Evolutionary conservation across 2,329 filamentous ascomycete genomes (phyloP).

Genomic region (Botrytis medusae): DNA sequence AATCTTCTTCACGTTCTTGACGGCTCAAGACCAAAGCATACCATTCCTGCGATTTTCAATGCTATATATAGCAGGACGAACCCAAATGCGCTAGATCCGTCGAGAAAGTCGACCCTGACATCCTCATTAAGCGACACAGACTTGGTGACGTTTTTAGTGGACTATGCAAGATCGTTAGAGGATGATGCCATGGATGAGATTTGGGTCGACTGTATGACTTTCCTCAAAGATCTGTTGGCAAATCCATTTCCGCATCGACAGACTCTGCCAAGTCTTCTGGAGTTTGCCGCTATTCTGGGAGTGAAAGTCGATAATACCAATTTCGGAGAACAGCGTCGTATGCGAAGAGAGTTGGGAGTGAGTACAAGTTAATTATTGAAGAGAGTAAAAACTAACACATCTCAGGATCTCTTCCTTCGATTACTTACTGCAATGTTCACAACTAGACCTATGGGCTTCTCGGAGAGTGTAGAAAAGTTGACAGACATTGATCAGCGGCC

Average conservation of each 20-base stretch:
- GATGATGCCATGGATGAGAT: constrained; percentile 99
- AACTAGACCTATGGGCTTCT: constrained; percentile 73
- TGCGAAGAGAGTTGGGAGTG: constrained; percentile 86
- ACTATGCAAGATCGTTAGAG: constrained; percentile 86
- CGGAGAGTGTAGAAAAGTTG: constrained; percentile 50
- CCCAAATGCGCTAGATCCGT: constrained; percentile 72
- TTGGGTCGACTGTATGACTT: constrained; percentile 90
- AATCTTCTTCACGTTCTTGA: constrained; percentile 88
- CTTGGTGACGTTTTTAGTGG: constrained; percentile 82
- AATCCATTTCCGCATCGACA: constrained; percentile 96
- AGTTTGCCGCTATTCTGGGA: constrained; percentile 86
- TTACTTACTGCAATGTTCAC: constrained; percentile 93
- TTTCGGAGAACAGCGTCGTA: constrained; percentile 89
- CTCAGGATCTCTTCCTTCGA: constrained; percentile 80
- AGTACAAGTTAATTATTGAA: constrained; percentile 42
- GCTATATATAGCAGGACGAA: constrained; percentile 94
- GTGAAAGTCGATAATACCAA: constrained; percentile 98
- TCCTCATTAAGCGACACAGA: constrained; percentile 81
- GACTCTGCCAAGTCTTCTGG: constrained; percentile 78
- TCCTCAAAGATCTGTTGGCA: constrained; percentile 82
- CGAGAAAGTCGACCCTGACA: constrained; percentile 83
- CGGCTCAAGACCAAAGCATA: constrained; percentile 85
- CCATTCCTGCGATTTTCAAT: constrained; percentile 92
- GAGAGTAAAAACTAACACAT: not conserved
- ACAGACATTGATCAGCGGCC: constrained; percentile 41